Base-by-base conservation (phyloP, 1,139 yeast species). In the Kazachstania sp. region DNA sequence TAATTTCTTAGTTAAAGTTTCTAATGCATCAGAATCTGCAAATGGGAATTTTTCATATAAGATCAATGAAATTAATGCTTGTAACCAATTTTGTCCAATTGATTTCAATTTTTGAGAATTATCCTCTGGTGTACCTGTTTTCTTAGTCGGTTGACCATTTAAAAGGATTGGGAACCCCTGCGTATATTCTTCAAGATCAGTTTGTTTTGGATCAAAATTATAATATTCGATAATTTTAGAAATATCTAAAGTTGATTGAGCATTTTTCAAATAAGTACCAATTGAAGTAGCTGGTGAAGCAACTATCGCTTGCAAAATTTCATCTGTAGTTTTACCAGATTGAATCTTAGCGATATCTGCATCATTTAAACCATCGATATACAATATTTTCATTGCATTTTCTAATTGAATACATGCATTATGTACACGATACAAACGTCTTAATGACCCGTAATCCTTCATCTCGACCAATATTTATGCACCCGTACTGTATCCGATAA, bases 381-480 rank as follows among this genome's bases (percentile, higher is more conserved):
- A 37, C 23, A 37, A 15, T 18, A 13, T 12, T 4, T 19, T 26
- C 30, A 26, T 26, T 12, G 39, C 39, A 37, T 23, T 13, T 9
- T 20, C 16, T 9, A 37, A 26, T 26, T 37, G 39, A n/a, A 37
- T 26, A 19, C 39, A 37, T 7, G 39, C 39, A 37, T 37, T 37
- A 20, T 37, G 39, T n/a, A 37, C 39, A 20, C 39, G 39, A 20
- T 37, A 37, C 13, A 37, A 37, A n/a, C 39, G 36, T 15, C 16
- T 16, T 23, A 23, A 4, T 4, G 28, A 9, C 8, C 8, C 28
- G 28, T 23, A 23, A 9, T 23, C 28, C 28, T 23, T 23, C 28
- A 23, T 23, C 28, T n/a, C 28, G 6, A 9, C 9, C 28, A 23
- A 23, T 7, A n/a, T n/a, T n/a, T n/a, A n/a, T n/a, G n/a, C n/a